Percentiles rank a stretch among this genome's conserved stretches.
These are phyloP conservation scores for Stramenopiles sp. DNA, from an alignment of 352 stramenopile species.

Conservation along the genomic window DNA sequence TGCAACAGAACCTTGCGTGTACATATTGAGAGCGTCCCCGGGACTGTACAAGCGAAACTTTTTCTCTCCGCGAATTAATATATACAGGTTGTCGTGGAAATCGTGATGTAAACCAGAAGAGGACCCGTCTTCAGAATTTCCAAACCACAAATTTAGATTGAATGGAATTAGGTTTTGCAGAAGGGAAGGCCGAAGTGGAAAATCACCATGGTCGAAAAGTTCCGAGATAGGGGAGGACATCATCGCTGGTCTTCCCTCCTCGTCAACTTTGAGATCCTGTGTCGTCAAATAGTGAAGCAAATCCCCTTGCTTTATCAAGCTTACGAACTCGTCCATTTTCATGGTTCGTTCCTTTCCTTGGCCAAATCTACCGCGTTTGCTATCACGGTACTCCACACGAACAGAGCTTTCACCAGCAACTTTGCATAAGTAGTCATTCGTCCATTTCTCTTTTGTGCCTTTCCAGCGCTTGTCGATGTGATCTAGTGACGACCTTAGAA, in stretches of 20 bases:
- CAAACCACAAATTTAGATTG: conserved; percentile 94
- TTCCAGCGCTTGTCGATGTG: conserved; percentile 37
- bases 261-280: conserved; percentile 55
- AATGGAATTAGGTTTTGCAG: conserved; percentile 61
- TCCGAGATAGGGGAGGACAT: conserved; percentile 55
- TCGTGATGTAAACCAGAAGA: conserved; percentile 87
- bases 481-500: conserved; percentile 40
- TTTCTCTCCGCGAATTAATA: conserved; percentile 76
- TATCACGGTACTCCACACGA: conserved; percentile 48
- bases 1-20: conserved; percentile 52
- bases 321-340: conserved; percentile 46
- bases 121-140: conserved; percentile 49
- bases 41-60: conserved; percentile 78
- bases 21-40: conserved; percentile 61
- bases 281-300: conserved; percentile 64
- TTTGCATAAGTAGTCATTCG: conserved; percentile 40
- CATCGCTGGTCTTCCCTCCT: conserved; percentile 46
- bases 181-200: conserved; percentile 56
- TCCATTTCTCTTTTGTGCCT: conserved; percentile 44
- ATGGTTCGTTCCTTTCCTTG: conserved; percentile 57
- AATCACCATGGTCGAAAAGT: conserved; percentile 36
- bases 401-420: conserved; percentile 40
- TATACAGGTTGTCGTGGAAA: conserved; percentile 97
- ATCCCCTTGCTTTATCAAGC: conserved; percentile 40
- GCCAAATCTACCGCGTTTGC: conserved; percentile 46